Base-by-base conservation (phyloP, 2,329 filamentous ascomycete species). In the Epichloe sp. region DNA sequence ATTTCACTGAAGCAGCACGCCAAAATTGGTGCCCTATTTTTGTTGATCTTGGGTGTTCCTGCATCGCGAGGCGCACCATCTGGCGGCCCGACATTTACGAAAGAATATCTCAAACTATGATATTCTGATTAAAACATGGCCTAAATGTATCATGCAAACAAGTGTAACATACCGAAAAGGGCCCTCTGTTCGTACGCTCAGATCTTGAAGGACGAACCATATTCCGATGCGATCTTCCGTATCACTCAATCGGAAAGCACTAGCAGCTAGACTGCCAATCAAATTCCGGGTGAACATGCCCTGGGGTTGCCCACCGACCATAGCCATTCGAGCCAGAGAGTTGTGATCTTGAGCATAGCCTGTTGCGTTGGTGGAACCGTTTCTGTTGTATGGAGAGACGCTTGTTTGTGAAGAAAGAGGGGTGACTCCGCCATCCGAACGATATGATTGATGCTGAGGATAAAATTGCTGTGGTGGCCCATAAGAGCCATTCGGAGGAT, bases 161-260 rank as follows among this genome's bases (percentile, higher is more conserved):
- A 46, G 46, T 36, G 47, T 40, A 14, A 53, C 67, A 61, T 76
- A 94, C 88, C 91, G 79, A 67, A 97, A 98, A 53, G 75, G 79
- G 11, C 93, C 93, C 66, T 97, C 93, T 0, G 89, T 95, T 44
- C 93, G 80, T 35, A 98, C 91, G 60, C 89, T 95, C 43, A 98
- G 74, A 69, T 98, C 93, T 65, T 96, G 91, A 49, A 97, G 74
- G 44, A 98, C 86, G 61, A 98, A 98, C 91, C 91, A 98, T 56
- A 95, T 89, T 2, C 91, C 91, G 48, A 87, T 81, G 64, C 88
- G 86, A 57, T 88, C 84, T 15, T 86, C 74, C 0, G 82, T 79
- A 58, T 97, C 90, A 2, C 80, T 83, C 49, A 97, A 76, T 35
- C 85, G 81, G 63, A 90, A 91, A 2, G 91, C 91, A 61, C 90